Evolutionary conservation across 306 rosid species (phyloP), one percentile per base, ranked within the genome.

Genomic region (Glycine tomentella): DNA sequence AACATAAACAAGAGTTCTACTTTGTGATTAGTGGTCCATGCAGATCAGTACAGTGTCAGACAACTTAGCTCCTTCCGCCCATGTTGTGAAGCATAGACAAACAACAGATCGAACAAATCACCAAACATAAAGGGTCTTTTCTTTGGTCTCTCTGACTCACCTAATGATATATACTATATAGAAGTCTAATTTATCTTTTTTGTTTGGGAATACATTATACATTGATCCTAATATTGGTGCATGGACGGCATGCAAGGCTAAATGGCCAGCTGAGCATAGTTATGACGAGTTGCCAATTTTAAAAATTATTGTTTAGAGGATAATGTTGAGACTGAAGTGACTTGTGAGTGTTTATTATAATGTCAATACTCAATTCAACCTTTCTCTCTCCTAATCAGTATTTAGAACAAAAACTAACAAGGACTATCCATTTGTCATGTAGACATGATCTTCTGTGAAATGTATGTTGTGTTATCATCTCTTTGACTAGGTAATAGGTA

Each of bases 171-270:
- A 40, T 34, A 56, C 38, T 58, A 16, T 17, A 36, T 63, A 61
- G 56, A 59, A 31, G 78, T 62, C 8, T 16, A 49, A 13, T 58
- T 75, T 16, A 68, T 59, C 71, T 64, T 40, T 68, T 75, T 20
- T 20, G 3, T 67, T 34, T 57, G 64, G 17, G 38, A 56, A 36
- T 2, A 9, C 33, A 16, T 8, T 16, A 56, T n/a, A 8, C 62
- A 42, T 51, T 80, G 46, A 64, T 16, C 16, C 16, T 69, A 13
- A 6, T 34, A 3, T 10, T 46, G 81, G 52, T 64, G 75, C 58
- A 55, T 65, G 87, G 89, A 77, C 90, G 87, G 87, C 87, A 72
- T 68, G 55, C 40, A 59, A 66, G 57, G 42, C 73, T 51, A 46
- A 3, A 51, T 42, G 75, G 89, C 85, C 83, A 81, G 89, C 89